Base-by-base conservation (phyloP, 371 early-diverging fungal species). In the Mucor plumbeus region DNA sequence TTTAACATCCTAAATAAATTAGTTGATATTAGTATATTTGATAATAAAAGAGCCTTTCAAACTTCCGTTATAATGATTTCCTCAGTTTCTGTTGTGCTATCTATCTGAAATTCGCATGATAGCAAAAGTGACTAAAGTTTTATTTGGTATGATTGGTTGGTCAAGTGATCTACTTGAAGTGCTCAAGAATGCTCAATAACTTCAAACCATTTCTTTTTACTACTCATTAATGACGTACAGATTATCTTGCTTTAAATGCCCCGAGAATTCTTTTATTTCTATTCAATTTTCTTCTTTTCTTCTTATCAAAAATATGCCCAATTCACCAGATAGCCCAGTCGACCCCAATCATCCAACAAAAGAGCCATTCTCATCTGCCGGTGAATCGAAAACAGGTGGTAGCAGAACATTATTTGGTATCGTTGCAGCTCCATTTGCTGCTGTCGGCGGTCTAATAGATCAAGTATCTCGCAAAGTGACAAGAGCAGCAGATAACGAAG, bases 381-480 rank as follows among this genome's bases (percentile, higher is more conserved):
- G 55, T 0, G 63, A 60, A 59, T 53, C 59, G 3, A 64, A 44
- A n/a, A 59, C 67, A 26, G 64, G 59, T 10, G 67, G 68, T 0
- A 67, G 59, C 34, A 63, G 33, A 13, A 33, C 41, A 11, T 17
- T 71, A 17, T 67, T 71, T 13, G 39, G 55, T 7, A 3, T 67
- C 4, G 36, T 64, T 4, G 60, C 64, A 15, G 53, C 59, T 14
- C 73, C 73, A 34, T 54, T 72, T 44, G 73, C 69, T 55, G 73
- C 73, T 14, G 58, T 72, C 5, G 73, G 73, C 40, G 73, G 73
- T 15, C 33, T 61, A 4, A 31, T 72, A n/a, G 69, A 68, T 53
- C 73, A 72, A 65, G 48, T 69, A n/a, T 35, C 63, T 14, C 65
- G 58, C 6, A 72, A 72, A 57, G 36, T 68, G 31, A 68, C 63